Evolutionary conservation across 768 basidiomycete genomes (phyloP).

Genomic region (Collybia mongolica): DNA sequence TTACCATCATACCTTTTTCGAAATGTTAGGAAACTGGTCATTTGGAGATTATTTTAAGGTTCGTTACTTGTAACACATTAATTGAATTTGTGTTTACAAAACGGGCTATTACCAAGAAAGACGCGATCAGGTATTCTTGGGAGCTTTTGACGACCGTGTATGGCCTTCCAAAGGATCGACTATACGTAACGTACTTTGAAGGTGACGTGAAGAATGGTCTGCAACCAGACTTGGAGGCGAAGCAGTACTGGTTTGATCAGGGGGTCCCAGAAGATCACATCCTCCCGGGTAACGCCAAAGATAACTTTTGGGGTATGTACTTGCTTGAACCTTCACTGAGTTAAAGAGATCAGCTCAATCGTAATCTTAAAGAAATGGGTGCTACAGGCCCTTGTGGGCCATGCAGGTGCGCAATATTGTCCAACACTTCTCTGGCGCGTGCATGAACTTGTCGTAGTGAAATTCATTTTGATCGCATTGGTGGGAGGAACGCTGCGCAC

Average conservation of each 20-base stretch:
- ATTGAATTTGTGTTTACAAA: too few relatives aligned
- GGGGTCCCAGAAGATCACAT: constrained; percentile 91
- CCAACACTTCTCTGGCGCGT: not conserved
- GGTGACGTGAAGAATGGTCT: constrained; percentile 86
- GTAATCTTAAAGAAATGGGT: constrained; percentile 79
- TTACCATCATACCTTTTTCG: constrained; percentile 97
- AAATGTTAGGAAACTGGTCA: constrained; percentile 99
- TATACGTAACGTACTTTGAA: constrained; percentile 98
- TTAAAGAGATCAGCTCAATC: too few relatives aligned
- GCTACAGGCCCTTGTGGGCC: constrained; percentile 97
- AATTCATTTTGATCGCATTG: constrained; percentile 95
- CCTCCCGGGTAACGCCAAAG: constrained; percentile 91
- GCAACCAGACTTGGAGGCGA: constrained; percentile 86
- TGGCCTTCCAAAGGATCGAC: constrained; percentile 81
- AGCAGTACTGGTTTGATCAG: constrained; percentile 82
- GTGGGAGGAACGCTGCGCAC: constrained; percentile 91
- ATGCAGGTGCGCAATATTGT: constrained; percentile 59
- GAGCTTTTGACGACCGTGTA: constrained; percentile 90
- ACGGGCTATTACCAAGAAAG: constrained; percentile 55
- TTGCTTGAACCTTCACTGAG: not conserved
- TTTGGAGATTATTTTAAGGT: constrained; percentile 99
- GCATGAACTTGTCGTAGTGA: constrained; percentile 51
- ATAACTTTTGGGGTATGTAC: constrained; percentile 95
- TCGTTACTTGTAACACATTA: not conserved
- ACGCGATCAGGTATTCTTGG: constrained; percentile 93